Evolutionary conservation across 177 flowering plant species (phyloP), one percentile per base, ranked within the genome.

Genomic region (Vitis hybrid): DNA sequence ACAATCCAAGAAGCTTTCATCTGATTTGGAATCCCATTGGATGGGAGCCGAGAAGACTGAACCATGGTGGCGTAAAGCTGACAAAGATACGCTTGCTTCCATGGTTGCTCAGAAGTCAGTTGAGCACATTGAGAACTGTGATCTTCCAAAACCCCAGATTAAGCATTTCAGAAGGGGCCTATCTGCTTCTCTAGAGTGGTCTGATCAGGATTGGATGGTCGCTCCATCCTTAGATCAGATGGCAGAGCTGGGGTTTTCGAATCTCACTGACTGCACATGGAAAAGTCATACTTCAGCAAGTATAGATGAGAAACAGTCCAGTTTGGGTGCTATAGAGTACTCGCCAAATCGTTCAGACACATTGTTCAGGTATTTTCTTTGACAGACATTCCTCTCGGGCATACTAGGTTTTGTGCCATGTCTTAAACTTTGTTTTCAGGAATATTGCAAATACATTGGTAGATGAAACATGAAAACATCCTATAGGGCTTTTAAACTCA

Each of bases 81-180:
- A 70, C 35, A 69, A 58, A 73, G 70, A 73, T 9, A 73, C 65
- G 21, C 63, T 73, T 68, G 80, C 76, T 65, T 64, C 64, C 54
- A 69, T 77, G 58, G 70, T 77, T 61, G 76, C 80, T 64, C 59
- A 61, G 70, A 69, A 65, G 56, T 73, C 80, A 24, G 67, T 68
- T 41, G 71, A 51, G 30, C 63, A 68, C 65, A 58, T 73, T 56
- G 70, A 69, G 64, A 77, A 77, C 55, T 77, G 76, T 64, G 80
- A 77, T 61, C 76, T 77, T 61, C 76, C 80, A 3, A 64, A 20
- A 10, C 75, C 75, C 2, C 71, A 66, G 64, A 52, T 13, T 3
- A 72, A 30, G 65, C 60, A 63, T n/a, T 54, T 49, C 6, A 51
- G 72, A 46, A 63, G 14, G 24, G 48, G 49, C 17, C 60, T 54